Evolutionary conservation across 345 rosid genomes (phyloP), one percentile per base, ranked within the genome.

Genomic region (Carallia pectinifolia): DNA sequence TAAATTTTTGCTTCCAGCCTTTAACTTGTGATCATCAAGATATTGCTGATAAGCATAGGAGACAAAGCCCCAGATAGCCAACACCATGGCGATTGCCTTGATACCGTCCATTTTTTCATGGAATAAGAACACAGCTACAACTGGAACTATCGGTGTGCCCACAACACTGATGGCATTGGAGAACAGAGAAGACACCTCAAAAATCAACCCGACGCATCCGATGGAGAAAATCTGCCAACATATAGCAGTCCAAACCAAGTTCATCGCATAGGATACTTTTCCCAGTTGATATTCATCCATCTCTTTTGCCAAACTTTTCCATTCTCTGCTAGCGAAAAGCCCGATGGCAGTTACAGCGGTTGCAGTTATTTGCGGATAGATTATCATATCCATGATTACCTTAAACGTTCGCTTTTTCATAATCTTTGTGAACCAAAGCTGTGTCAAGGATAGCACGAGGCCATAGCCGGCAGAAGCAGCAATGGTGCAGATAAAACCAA

Each of bases 11-110:
- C 15, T 40, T 13, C 15, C 48, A 40, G 50, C 50, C 50, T 44
- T 40, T 44, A 44, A 44, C 50, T 44, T 44, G 50, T 13, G 17
- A 44, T 12, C 50, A 13, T 87, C 90, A 1, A 87, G 73, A 70
- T 87, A 83, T 4, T 87, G 89, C 77, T 90, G 96, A 73, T 86
- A 90, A 18, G 76, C 79, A 34, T 71, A 85, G 3, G 87, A 88
- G 60, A 76, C 4, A 55, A 88, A 87, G 8, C 93, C 97, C 97
- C 96, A 89, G 6, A 83, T 54, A 18, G 92, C 96, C 71, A 90
- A 60, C 61, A 79, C 71, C 87, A 92, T 80, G 27, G 94, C 74
- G 54, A 85, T 82, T 19, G 65, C 87, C 79, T 92, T 92, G 12
- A 88, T 65, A 18, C 87, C 92, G 47, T 81, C 80, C 89, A 90